Evolutionary conservation across 345 rosid species (phyloP).

Genomic region (Excoecaria agallocha): DNA sequence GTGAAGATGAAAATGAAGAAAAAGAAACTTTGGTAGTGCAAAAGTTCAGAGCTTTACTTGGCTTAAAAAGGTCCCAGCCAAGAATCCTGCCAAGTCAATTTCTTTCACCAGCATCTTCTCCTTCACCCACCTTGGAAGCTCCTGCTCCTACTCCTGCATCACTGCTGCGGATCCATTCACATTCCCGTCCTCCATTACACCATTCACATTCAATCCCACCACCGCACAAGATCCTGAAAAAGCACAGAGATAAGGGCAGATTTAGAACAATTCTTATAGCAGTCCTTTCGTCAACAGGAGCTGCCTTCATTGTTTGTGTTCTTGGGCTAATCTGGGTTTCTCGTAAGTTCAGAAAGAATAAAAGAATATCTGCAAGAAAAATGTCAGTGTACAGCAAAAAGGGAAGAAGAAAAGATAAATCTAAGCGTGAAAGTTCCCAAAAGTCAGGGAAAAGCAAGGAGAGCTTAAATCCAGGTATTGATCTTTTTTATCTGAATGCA

Average conservation of each 20-base stretch:
- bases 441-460: constrained; percentile 52
- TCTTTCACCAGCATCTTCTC: constrained; percentile 52
- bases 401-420: constrained; percentile 38
- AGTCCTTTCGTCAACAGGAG: constrained; percentile 53
- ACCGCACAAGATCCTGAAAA: constrained; percentile 25
- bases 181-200: constrained; percentile 40
- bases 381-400: constrained; percentile 37
- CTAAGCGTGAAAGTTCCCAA: constrained; percentile 30
- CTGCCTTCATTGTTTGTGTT: constrained; percentile 46
- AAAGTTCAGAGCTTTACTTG: constrained; percentile 78
- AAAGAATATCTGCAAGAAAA: constrained; percentile 21
- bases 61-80: constrained; percentile 30
- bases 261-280: constrained; percentile 45
- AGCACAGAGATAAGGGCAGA: constrained; percentile 28
- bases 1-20: constrained; percentile 46
- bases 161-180: constrained; percentile 27
- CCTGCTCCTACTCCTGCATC: constrained; percentile 50
- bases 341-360: constrained; percentile 33
- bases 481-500: constrained; percentile 69
- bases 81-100: constrained; percentile 15
- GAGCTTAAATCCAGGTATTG: constrained; percentile 58
- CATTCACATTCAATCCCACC: constrained; percentile 26
- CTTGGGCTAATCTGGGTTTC: constrained; percentile 56
- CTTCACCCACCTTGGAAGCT: constrained; percentile 34
- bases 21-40: constrained; percentile 42